Conservation (phyloP, 2,329 filamentous ascomycete genomes). For the Cercospora janseana region DNA sequence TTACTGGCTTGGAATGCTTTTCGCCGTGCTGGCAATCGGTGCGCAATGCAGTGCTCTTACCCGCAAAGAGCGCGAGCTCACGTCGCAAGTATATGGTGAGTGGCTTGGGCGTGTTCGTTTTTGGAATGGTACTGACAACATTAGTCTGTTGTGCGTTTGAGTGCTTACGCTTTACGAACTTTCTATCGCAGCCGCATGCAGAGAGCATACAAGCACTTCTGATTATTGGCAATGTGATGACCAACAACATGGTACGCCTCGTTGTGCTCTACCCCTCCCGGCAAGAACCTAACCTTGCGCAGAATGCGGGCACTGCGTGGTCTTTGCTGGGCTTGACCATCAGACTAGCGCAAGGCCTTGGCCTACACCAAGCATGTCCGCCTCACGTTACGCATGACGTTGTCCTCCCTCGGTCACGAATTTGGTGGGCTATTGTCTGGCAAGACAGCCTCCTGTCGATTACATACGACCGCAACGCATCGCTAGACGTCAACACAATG, state of each 20-base stretch:
- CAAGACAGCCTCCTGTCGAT: slow-evolving; percentile 63
- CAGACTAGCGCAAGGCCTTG: slow-evolving; percentile 59
- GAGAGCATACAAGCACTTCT: slow-evolving; percentile 62
- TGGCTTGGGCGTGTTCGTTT: neutral
- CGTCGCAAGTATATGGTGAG: slow-evolving; percentile 62
- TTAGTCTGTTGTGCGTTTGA: slow-evolving; percentile 60
- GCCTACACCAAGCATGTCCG: slow-evolving; percentile 59
- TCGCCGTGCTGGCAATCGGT: slow-evolving; percentile 62
- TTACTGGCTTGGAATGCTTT: slow-evolving; percentile 59
- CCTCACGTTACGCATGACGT: slow-evolving; percentile 51
- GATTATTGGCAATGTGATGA: slow-evolving; percentile 57
- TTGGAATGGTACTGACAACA: neutral
- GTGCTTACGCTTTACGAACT: slow-evolving; percentile 63
- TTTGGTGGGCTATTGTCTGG: slow-evolving; percentile 63
- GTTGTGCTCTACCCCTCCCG: slow-evolving; percentile 10
- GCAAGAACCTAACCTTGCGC: slow-evolving; percentile 38
- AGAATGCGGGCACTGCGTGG: slow-evolving; percentile 62
- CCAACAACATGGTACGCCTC: slow-evolving; percentile 36
- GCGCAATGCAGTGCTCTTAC: slow-evolving; percentile 59
- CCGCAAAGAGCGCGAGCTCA: slow-evolving; percentile 60
- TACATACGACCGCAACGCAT: slow-evolving; percentile 60
- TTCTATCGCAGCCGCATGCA: slow-evolving; percentile 59
- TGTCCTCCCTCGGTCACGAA: slow-evolving; percentile 39
- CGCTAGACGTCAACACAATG: slow-evolving; percentile 51
- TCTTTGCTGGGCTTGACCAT: slow-evolving; percentile 60